Evolutionary conservation across 352 stramenopile genomes (phyloP).

Genomic region (Aphanomyces invadans): DNA sequence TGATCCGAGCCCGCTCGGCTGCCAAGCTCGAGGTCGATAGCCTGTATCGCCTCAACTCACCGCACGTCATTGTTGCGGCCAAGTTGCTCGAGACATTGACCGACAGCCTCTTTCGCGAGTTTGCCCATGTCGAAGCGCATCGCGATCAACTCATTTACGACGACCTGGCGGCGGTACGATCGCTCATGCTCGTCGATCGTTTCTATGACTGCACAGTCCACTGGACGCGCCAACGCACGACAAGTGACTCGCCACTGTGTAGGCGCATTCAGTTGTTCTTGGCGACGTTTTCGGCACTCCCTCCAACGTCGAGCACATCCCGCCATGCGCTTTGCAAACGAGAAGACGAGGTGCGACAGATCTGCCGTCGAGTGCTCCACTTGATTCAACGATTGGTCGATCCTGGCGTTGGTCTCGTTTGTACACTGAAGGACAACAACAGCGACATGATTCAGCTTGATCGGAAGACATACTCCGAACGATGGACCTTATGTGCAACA

Average conservation of each 20-base stretch:
- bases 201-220: neutral
- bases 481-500: neutral
- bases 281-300: no score
- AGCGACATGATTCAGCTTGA: constrained; percentile 9
- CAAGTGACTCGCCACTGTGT: neutral
- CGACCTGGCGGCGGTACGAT: neutral
- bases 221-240: neutral
- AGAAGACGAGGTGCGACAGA: neutral
- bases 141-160: neutral
- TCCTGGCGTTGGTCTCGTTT: neutral
- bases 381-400: no score
- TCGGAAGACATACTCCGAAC: constrained; percentile 15
- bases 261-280: no score
- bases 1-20: neutral
- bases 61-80: neutral
- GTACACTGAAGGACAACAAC: constrained; percentile 12
- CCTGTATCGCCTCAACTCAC: neutral
- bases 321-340: neutral
- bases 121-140: neutral
- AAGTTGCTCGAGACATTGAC: neutral
- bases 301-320: no score
- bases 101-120: neutral
- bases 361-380: neutral
- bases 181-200: neutral
- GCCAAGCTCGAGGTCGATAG: constrained; percentile 8